Evolutionary conservation across 176 grass and related monocot species (phyloP).

Genomic region (Oryza longistaminata): DNA sequence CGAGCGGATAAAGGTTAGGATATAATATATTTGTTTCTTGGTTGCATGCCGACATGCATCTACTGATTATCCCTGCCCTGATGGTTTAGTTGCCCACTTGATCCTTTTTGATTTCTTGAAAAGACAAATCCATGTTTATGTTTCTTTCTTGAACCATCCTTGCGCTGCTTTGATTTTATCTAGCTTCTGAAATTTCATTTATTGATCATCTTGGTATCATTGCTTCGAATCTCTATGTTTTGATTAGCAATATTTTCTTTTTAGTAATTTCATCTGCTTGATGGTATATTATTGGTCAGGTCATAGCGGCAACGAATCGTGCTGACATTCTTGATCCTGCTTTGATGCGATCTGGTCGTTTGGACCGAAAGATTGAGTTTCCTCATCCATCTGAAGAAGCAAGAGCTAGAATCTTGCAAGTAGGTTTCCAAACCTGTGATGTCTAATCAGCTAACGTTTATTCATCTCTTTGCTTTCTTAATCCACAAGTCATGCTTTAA

Average conservation of each 20-base stretch:
- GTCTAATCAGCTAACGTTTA: not conserved
- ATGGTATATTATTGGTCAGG: conserved; percentile 43
- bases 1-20: conserved; percentile 67
- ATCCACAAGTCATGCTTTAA: not conserved
- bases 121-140: not conserved
- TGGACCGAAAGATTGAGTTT: conserved; percentile 94
- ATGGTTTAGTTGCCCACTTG: not conserved
- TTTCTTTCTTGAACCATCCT: not conserved
- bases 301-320: conserved; percentile 89
- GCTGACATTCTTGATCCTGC: conserved; percentile 97
- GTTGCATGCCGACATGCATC: not conserved
- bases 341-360: conserved; percentile 85
- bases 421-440: conserved; percentile 35
- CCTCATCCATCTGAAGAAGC: conserved; percentile 90
- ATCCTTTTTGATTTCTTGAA: not conserved
- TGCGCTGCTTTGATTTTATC: not conserved
- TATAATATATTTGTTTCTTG: conserved; percentile 1
- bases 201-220: not conserved
- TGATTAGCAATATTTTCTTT: not conserved
- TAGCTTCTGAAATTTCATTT: not conserved
- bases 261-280: not conserved
- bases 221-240: not conserved
- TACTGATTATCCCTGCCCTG: not conserved
- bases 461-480: not conserved
- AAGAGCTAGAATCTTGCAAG: conserved; percentile 91